phyloP scores from a whole-genome alignment of 148 eudicot genomes.

The Camellia lanceoleosa region DNA sequence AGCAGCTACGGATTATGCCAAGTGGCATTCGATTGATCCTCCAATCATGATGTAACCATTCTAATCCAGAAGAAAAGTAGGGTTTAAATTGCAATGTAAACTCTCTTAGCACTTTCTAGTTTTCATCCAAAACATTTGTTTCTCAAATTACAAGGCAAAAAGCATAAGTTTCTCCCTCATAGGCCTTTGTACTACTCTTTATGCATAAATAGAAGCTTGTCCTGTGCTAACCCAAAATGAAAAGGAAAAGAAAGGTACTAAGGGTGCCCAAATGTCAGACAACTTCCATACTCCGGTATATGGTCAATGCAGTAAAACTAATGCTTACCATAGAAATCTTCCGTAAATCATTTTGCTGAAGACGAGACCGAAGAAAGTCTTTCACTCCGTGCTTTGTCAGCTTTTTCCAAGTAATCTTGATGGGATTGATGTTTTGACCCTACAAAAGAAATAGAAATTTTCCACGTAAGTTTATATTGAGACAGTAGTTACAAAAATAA shows the following conservation, averaged over 20 bases:
- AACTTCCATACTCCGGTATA: background rate
- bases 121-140: background rate
- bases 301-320: background rate
- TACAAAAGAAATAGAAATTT: conserved; percentile 25
- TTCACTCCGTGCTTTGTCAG: conserved; percentile 63
- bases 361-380: conserved; percentile 55
- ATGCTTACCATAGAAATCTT: background rate
- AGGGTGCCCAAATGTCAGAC: background rate
- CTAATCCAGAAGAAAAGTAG: background rate
- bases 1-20: background rate
- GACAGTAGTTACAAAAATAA: background rate
- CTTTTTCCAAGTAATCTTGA: conserved; percentile 74
- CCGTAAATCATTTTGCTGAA: conserved; percentile 12
- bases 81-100: background rate
- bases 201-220: background rate
- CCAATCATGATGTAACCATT: background rate
- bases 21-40: background rate
- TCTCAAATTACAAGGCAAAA: background rate
- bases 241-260: background rate
- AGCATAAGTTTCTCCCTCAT: background rate
- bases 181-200: background rate
- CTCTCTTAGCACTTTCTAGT: background rate
- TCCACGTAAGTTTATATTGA: background rate
- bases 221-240: background rate
- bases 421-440: conserved; percentile 71